Evolutionary conservation across 208 protist genomes (phyloP), one percentile per base, ranked within the genome.

Genomic region (Trypanosoma cruzi): DNA sequence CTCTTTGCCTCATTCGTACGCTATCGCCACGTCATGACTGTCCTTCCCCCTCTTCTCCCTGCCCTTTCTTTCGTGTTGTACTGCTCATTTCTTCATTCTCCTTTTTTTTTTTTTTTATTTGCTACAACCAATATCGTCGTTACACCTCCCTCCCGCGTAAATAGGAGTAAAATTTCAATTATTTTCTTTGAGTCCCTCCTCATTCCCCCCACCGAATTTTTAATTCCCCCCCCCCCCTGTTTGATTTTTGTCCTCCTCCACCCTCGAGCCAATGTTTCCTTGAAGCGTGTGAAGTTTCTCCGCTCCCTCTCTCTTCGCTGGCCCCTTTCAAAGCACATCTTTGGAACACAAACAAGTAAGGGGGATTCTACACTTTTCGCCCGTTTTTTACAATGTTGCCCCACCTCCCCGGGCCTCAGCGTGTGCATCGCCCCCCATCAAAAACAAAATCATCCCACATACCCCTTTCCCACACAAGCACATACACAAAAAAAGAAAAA

Each of bases 41-140:
- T n/a, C n/a, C 46, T 22, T 8, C 20, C 46, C 13, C 46, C 46
- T 50, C 16, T 50, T 50, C 4, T 50, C 46, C 46, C 46, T 22
- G 20, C 46, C 46, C 11, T 3, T 13, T 13, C 18, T 6, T 24
- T 22, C 46, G 13, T 50, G 20, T 13, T 13, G 3, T 14, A 4
- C 46, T 50, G 4, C 46, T 50, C 20, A 4, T n/a, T 50, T 50
- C 20, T 14, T n/a, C 20, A 22, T 13, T 50, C n/a, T n/a, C n/a
- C n/a, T n/a, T n/a, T 44, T 44, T 22, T 13, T n/a, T 50, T n/a
- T 50, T n/a, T 50, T 50, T 50, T 50, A 22, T 50, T 50, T 50
- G 16, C 46, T 50, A 50, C 46, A 50, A 13, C 4, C 46, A 50
- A 50, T 13, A 4, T 24, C 4, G 16, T 50, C 13, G 13, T 13